Evolutionary conservation across 495 filamentous ascomycete genomes (phyloP).

Genomic region (Thermochaetoides thermophila): DNA sequence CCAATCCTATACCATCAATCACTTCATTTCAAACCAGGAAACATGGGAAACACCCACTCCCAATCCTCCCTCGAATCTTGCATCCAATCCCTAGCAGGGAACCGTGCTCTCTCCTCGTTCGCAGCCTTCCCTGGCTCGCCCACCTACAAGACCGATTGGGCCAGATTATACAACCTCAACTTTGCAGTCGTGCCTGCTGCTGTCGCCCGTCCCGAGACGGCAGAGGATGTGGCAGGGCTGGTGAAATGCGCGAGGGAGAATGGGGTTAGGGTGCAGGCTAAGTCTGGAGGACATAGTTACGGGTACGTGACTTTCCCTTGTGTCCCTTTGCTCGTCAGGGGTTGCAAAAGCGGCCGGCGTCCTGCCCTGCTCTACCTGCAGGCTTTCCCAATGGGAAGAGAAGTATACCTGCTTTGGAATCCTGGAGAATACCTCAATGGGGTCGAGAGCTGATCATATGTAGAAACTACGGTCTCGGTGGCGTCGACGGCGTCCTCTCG

Average conservation of each 20-base stretch:
- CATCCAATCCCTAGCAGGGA: no score
- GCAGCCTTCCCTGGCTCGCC: no score
- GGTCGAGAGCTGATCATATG: constrained; percentile 7
- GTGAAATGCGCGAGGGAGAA: constrained; percentile 42
- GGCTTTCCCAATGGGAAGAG: not conserved
- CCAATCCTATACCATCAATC: no score
- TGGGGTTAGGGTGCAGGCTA: constrained; percentile 49
- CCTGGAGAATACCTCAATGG: constrained; percentile 16
- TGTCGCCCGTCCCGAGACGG: constrained; percentile 42
- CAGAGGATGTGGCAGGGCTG: constrained; percentile 41
- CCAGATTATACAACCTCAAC: constrained; percentile 64
- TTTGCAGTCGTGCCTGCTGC: constrained; percentile 43
- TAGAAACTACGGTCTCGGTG: constrained; percentile 27
- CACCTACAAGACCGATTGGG: no score
- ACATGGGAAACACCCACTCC: no score
- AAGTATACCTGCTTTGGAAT: constrained; percentile 7
- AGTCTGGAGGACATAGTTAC: constrained; percentile 63
- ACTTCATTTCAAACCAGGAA: no score
- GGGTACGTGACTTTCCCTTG: constrained; percentile 18
- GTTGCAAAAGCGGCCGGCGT: no score
- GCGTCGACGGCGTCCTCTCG: constrained; percentile 39
- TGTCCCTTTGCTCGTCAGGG: no score
- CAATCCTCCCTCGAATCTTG: no score
- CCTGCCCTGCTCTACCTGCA: not conserved
- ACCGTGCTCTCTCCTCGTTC: no score